phyloP scores from a whole-genome alignment of 371 early-diverging fungal genomes.

The Actinomortierella ambigua region DNA sequence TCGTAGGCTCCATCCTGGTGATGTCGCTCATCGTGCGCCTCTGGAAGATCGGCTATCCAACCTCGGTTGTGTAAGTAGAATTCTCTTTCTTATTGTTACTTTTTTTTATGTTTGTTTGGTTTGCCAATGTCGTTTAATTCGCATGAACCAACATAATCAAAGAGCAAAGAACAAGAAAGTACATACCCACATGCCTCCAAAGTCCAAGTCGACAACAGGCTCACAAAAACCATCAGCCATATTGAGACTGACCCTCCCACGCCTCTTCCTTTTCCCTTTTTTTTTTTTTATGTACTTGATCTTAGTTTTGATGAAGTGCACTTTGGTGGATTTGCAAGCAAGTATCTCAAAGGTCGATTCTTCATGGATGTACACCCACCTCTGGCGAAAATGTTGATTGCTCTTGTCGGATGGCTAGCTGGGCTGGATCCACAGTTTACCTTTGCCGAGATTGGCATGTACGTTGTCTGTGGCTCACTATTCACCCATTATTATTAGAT shows the following conservation, averaged over 20 bases:
- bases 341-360: slow-evolving; percentile 92
- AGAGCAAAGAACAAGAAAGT: too few species aligned
- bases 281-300: neutral
- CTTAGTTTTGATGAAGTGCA: slow-evolving; percentile 72
- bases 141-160: too few species aligned
- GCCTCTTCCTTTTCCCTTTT: too few species aligned
- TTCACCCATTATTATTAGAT: too few species aligned
- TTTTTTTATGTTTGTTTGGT: neutral
- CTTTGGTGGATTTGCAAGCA: slow-evolving; percentile 64
- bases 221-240: too few species aligned
- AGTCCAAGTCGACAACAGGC: too few species aligned
- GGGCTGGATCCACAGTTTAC: slow-evolving; percentile 92
- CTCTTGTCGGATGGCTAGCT: slow-evolving; percentile 71
- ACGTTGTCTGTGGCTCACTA: slow-evolving; percentile 30
- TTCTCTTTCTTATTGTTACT: neutral
- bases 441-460: slow-evolving; percentile 86
- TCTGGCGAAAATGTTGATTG: slow-evolving; percentile 95
- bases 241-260: too few species aligned
- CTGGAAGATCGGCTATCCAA: slow-evolving; percentile 38
- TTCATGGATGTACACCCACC: slow-evolving; percentile 99
- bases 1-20: slow-evolving; percentile 18
- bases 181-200: too few species aligned
- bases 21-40: slow-evolving; percentile 33
- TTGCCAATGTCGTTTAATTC: too few species aligned
- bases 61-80: slow-evolving; percentile 41